Evolutionary conservation across 495 filamentous ascomycete species (phyloP).

Genomic region (Terfezia claveryi): DNA sequence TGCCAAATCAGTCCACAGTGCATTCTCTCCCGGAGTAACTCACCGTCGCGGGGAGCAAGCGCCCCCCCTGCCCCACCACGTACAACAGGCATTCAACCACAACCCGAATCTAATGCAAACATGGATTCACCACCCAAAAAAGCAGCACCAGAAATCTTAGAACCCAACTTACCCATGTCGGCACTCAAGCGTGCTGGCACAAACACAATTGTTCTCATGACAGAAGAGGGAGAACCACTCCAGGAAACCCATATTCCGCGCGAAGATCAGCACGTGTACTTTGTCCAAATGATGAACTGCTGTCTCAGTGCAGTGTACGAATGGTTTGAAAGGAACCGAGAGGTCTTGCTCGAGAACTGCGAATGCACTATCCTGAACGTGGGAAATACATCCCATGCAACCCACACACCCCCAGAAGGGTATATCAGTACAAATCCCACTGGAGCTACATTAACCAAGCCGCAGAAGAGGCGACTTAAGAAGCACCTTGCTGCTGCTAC

Average conservation of each 20-base stretch:
- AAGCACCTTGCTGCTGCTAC: neutral
- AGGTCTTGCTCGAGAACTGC: neutral
- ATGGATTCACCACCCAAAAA: neutral
- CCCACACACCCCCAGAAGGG: neutral
- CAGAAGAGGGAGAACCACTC: constrained; percentile 4
- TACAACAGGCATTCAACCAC: neutral
- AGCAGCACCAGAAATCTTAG: neutral
- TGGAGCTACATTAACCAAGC: neutral
- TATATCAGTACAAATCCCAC: neutral
- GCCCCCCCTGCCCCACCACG: neutral
- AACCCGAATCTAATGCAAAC: neutral
- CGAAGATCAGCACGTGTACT: constrained; percentile 11
- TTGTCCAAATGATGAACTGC: constrained; percentile 11
- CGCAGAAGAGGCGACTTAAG: neutral
- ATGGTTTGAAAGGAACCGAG: constrained; percentile 12
- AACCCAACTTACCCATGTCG: neutral
- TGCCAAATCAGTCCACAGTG: no score
- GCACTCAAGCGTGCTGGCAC: no score
- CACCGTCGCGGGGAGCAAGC: neutral
- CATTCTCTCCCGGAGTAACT: no score
- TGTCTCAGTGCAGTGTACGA: constrained; percentile 10
- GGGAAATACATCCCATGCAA: neutral
- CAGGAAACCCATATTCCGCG: constrained; percentile 9
- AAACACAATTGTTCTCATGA: neutral
- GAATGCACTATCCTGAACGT: neutral